Percentiles rank a stretch among this genome's conserved stretches.
phyloP scores from a whole-genome alignment of 441 rosid genomes.

The Bocquillonia castaneifolia region DNA sequence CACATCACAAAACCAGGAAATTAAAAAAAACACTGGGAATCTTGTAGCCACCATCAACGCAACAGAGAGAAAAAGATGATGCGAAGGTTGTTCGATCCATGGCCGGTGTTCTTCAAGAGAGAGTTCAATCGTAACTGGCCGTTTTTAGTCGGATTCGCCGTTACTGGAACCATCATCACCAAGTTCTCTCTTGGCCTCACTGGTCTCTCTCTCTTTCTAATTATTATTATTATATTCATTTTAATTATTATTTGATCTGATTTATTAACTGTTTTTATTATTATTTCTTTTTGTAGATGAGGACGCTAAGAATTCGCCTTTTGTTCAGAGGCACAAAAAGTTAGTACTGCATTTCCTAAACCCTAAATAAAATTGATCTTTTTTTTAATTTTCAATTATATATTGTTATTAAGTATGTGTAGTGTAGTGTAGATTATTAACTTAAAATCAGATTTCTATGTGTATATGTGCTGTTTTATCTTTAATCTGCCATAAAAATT shows the following conservation, averaged over 20 bases:
- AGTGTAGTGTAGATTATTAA: too few relatives aligned
- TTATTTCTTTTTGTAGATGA: slow-evolving; percentile 82
- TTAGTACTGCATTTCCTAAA: slow-evolving; percentile 6
- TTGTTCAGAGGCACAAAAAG: slow-evolving; percentile 75
- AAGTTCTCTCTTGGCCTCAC: slow-evolving; percentile 66
- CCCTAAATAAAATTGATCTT: slow-evolving; percentile 10
- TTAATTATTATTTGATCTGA: background rate
- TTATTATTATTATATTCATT: background rate
- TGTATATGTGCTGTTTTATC: too few relatives aligned
- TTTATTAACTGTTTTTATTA: background rate
- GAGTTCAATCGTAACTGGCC: slow-evolving; percentile 88
- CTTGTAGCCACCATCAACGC: background rate
- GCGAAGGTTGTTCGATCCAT: slow-evolving; percentile 79
- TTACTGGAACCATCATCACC: slow-evolving; percentile 70
- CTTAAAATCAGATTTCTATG: too few relatives aligned
- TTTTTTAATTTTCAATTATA: background rate
- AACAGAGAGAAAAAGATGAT: slow-evolving; percentile 1
- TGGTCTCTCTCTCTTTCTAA: slow-evolving; percentile 32
- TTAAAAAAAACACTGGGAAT: too few relatives aligned
- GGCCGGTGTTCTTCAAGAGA: slow-evolving; percentile 93
- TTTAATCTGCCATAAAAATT: too few relatives aligned
- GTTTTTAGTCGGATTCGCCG: slow-evolving; percentile 78
- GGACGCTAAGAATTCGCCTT: slow-evolving; percentile 73
- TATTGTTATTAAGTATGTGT: too few relatives aligned
- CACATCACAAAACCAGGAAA: too few relatives aligned